phyloP scores from a whole-genome alignment of 495 filamentous ascomycete genomes.

The Letharia columbiana region DNA sequence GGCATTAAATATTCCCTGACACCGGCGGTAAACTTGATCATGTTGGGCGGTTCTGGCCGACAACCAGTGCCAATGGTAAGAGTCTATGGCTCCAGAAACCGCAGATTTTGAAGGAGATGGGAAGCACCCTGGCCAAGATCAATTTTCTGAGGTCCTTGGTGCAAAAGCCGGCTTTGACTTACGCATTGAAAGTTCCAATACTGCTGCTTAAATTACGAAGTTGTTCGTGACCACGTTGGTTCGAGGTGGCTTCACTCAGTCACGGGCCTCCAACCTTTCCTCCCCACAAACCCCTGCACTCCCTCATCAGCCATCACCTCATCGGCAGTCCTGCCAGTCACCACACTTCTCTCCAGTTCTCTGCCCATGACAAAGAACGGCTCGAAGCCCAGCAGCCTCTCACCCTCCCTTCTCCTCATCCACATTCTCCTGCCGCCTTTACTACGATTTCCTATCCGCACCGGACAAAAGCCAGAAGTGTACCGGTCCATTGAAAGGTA shows the following conservation, averaged over 20 bases:
- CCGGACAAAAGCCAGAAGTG: slow-evolving; percentile 44
- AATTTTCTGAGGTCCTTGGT: neutral
- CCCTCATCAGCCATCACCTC: slow-evolving; percentile 53
- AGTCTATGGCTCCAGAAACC: neutral
- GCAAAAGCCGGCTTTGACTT: neutral
- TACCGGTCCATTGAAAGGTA: slow-evolving; percentile 48
- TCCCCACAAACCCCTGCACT: slow-evolving; percentile 43
- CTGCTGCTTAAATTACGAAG: neutral
- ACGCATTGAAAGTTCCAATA: neutral
- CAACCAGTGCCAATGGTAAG: neutral
- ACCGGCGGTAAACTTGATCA: neutral
- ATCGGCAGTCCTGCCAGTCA: slow-evolving; percentile 48
- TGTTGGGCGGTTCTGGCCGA: neutral
- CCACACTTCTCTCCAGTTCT: slow-evolving; percentile 50
- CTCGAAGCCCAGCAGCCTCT: slow-evolving; percentile 35
- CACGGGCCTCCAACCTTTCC: slow-evolving; percentile 51
- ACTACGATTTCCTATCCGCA: slow-evolving; percentile 22
- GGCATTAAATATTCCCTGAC: neutral
- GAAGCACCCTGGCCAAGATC: neutral
- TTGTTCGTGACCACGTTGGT: neutral
- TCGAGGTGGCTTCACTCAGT: slow-evolving; percentile 32
- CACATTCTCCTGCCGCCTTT: slow-evolving; percentile 26
- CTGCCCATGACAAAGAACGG: slow-evolving; percentile 52
- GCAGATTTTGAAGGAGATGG: neutral
- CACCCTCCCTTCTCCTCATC: slow-evolving; percentile 23